phyloP scores from a whole-genome alignment of 1,284 basidiomycete genomes.

The Athelia psychrophila region DNA sequence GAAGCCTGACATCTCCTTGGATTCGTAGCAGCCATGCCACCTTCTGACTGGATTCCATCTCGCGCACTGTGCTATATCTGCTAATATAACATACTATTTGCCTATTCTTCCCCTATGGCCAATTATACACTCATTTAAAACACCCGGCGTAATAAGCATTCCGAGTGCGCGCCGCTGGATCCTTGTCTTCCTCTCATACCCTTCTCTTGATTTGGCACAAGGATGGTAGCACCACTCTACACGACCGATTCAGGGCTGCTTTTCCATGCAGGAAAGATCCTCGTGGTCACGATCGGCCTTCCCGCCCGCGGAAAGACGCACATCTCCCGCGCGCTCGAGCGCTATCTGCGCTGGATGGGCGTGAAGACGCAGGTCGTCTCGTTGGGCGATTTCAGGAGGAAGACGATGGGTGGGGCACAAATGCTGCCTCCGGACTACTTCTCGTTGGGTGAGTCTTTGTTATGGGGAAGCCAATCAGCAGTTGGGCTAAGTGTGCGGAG shows the following conservation, averaged over 20 bases:
- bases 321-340: slow-evolving; percentile 91
- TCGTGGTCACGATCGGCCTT: slow-evolving; percentile 89
- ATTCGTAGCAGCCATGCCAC: not conserved
- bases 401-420: slow-evolving; percentile 85
- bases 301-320: slow-evolving; percentile 97
- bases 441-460: slow-evolving; percentile 56
- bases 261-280: slow-evolving; percentile 93
- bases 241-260: slow-evolving; percentile 82
- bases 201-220: not conserved
- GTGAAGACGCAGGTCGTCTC: slow-evolving; percentile 95
- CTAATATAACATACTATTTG: no score
- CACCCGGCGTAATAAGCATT: no score
- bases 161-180: no score
- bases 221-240: slow-evolving; percentile 46
- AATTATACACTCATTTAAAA: no score
- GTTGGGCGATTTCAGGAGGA: slow-evolving; percentile 91
- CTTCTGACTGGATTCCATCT: not conserved
- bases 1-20: not conserved
- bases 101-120: no score
- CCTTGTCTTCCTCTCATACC: no score
- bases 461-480: no score
- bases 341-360: slow-evolving; percentile 97
- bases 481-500: slow-evolving; percentile 1
- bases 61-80: no score
- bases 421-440: slow-evolving; percentile 93